Base-by-base conservation (phyloP, 139 green algal genomes). In the Chlamydomonas eustigma region DNA sequence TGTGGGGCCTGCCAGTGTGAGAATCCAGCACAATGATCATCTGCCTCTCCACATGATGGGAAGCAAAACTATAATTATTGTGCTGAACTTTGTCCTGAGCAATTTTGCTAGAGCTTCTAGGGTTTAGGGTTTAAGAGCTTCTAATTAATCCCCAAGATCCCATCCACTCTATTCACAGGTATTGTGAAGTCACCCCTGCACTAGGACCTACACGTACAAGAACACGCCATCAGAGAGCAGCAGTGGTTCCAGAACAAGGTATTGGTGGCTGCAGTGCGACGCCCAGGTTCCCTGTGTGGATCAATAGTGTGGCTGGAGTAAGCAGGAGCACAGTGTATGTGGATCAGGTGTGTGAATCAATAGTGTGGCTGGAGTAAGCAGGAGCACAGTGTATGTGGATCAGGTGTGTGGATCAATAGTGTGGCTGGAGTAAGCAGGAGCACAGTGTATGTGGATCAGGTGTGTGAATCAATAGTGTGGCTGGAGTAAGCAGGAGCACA, bases 161-260 rank as follows among this genome's bases (percentile, higher is more conserved):
- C 18, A 51, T 34, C 8, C 6, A 73, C 4, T 8, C n/a, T 6
- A 51, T 50, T 51, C 37, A 2, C 69, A 65, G 69, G 51, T 58
- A 28, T 18, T 58, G 44, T 28, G 25, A 91, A 77, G 74, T 88
- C 24, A 80, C 79, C n/a, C 83, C 86, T 3, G 35, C 71, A 64
- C 77, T 91, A 5, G 86, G 86, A 0, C 37, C 50, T 1, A 80
- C 88, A 32, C 31, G 35, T 12, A 58, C 44, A 18, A 70, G 73
- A 28, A 51, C 50, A 38, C 74, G 78, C 4, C 73, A 84, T 51
- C 51, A 64, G 31, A 73, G 36, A 24, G 74, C 69, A 39, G 78
- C 73, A n/a, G 33, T 80, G 18, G 51, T 64, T 22, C 67, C 34
- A 28, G 37, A 28, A 18, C 12, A 58, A 12, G 18, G 12, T 18